Evolutionary conservation across 1,139 yeast genomes (phyloP), one percentile per base, ranked within the genome.

Genomic region (Saccharomyces hybrid): DNA sequence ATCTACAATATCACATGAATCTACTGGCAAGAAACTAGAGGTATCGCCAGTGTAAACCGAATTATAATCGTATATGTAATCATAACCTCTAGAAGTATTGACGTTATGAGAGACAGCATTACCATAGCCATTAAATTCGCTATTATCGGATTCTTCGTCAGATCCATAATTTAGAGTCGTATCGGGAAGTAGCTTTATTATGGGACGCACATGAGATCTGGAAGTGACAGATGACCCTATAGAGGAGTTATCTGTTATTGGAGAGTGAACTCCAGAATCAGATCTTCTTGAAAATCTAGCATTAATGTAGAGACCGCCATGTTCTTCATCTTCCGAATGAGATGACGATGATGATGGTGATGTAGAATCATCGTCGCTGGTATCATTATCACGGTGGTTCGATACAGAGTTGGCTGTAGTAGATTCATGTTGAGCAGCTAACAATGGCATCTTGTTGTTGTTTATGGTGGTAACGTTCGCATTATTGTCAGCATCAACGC

Each of bases 11-110:
- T 81, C 80, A 48, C 70, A 66, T 41, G 66, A 65, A 52, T 61
- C 71, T 26, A 63, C 67, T 49, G 67, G 70, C 50, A 64, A 61
- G 56, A 61, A 66, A 57, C 60, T 67, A 13, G 76, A 69, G 5
- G 77, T 64, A 61, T 81, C 82, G 42, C 76, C 79, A 3, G 83
- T 79, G 66, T 86, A 88, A 25, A 89, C 97, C 1, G 93, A 80
- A 67, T 88, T 88, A 70, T 89, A 89, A 71, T 90, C 96, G 68
- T 90, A 90, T 68, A 84, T 84, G 73, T 88, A 86, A 68, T 86
- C 90, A 66, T 84, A 84, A 50, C 96, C 93, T 71, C 95, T 78
- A 59, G 82, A 78, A 56, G 88, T 82, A 63, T 82, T 81, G 41
- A 86, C 84, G 68, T 86, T 86, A 70, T 87, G 95, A 3, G 91